These are phyloP conservation scores for Hyaloscypha hepaticicola DNA, from an alignment of 495 filamentous ascomycete genomes.

Conservation along the genomic window DNA sequence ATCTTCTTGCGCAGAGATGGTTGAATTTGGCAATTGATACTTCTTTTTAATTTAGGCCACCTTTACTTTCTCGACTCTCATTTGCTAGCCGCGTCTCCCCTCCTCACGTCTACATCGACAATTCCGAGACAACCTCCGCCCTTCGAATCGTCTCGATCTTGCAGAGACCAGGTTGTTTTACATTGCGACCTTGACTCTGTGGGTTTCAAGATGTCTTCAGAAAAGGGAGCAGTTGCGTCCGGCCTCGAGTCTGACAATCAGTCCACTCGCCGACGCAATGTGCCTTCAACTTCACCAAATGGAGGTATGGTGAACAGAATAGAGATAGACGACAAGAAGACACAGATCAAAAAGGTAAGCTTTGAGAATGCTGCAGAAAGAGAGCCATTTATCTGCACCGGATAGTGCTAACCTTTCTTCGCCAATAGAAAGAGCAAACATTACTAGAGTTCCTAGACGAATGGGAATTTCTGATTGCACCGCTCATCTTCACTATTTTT, in stretches of 20 bases:
- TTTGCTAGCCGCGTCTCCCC: slow-evolving; percentile 19
- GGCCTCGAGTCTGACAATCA: slow-evolving; percentile 62
- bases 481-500: slow-evolving; percentile 81
- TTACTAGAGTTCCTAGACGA: slow-evolving; percentile 65
- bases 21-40: slow-evolving; percentile 28
- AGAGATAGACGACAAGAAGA: slow-evolving; percentile 64
- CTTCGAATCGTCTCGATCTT: not conserved
- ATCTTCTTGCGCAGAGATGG: slow-evolving; percentile 28
- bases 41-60: slow-evolving; percentile 29
- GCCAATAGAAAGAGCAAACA: slow-evolving; percentile 38
- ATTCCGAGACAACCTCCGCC: not conserved
- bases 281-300: slow-evolving; percentile 44
- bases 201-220: slow-evolving; percentile 44
- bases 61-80: slow-evolving; percentile 24
- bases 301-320: slow-evolving; percentile 27
- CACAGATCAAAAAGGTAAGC: slow-evolving; percentile 56
- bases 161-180: not conserved
- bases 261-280: slow-evolving; percentile 73
- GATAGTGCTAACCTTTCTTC: slow-evolving; percentile 6
- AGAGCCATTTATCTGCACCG: not conserved
- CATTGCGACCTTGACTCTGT: not conserved
- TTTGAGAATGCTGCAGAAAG: not conserved
- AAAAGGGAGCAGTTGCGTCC: slow-evolving; percentile 57
- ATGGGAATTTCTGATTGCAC: slow-evolving; percentile 86
- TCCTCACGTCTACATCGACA: not conserved